Percentiles rank a stretch among this genome's conserved stretches.
Conservation (phyloP, 352 stramenopile genomes). For the Phytopythium litorale region DNA sequence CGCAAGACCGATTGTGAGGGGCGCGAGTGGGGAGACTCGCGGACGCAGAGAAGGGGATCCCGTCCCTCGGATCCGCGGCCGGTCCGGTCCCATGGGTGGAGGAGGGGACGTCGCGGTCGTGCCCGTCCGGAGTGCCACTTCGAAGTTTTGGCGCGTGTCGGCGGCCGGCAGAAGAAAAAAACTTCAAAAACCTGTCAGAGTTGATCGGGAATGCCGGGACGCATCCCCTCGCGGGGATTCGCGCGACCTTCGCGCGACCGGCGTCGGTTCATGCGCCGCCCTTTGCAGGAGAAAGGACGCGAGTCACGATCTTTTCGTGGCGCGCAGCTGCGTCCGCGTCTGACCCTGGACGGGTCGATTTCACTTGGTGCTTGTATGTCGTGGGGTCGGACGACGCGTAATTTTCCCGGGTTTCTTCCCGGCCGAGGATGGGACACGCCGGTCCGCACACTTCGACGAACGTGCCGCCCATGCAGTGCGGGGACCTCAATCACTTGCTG, state of each 20-base stretch:
- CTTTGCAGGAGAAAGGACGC: background rate
- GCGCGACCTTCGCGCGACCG: slow-evolving; percentile 22
- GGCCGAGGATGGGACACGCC: background rate
- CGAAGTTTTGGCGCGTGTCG: slow-evolving; percentile 21
- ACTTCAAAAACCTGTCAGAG: slow-evolving; percentile 26
- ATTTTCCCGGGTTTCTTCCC: background rate
- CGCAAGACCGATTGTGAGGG: slow-evolving; percentile 3
- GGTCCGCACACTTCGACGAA: background rate
- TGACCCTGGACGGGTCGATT: background rate
- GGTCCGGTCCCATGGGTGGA: too few species aligned
- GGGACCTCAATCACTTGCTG: too few species aligned
- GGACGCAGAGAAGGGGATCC: slow-evolving; percentile 1
- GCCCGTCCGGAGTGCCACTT: slow-evolving; percentile 10
- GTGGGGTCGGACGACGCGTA: background rate
- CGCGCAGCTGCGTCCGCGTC: slow-evolving; percentile 4
- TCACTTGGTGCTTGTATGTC: background rate
- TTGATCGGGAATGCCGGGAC: slow-evolving; percentile 6
- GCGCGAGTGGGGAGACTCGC: slow-evolving; percentile 1
- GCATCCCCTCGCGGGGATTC: slow-evolving; percentile 29
- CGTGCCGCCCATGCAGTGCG: background rate
- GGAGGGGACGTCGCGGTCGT: background rate
- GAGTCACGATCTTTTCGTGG: background rate
- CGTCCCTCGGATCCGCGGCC: too few species aligned
- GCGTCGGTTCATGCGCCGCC: background rate
- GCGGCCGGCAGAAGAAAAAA: slow-evolving; percentile 7